A percentile compares a stretch with the other conserved stretches of the same genome.
These are phyloP conservation scores for Bisporella sp. DNA, from an alignment of 2,329 filamentous ascomycete species.

Conservation along the genomic window DNA sequence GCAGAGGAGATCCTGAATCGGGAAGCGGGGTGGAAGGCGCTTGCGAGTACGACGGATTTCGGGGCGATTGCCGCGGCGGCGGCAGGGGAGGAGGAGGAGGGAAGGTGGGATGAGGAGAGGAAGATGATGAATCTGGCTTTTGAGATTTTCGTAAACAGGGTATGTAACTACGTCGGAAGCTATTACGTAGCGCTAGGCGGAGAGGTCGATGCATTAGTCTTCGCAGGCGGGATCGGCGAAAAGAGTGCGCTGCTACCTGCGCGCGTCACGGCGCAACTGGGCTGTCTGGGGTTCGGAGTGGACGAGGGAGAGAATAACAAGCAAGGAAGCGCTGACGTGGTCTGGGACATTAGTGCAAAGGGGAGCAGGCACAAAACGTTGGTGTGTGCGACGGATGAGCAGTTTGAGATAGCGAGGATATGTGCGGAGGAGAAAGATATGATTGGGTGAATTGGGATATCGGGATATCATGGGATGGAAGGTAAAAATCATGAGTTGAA, in stretches of 20 bases:
- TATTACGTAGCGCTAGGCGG: conserved; percentile 75
- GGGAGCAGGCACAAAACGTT: conserved; percentile 52
- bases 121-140: conserved; percentile 63
- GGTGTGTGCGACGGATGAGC: conserved; percentile 78
- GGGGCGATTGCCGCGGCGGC: conserved; percentile 58
- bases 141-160: conserved; percentile 73
- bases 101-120: too few species aligned
- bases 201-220: conserved; percentile 75
- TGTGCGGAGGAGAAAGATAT: conserved; percentile 20
- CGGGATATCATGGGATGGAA: too few species aligned
- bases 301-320: conserved; percentile 53
- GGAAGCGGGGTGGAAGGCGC: conserved; percentile 72
- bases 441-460: conserved; percentile 13
- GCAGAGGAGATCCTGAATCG: conserved; percentile 90
- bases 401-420: conserved; percentile 56
- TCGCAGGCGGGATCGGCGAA: conserved; percentile 86
- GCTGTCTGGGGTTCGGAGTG: conserved; percentile 66
- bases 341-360: conserved; percentile 53
- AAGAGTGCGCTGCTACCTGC: conserved; percentile 59
- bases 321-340: conserved; percentile 40
- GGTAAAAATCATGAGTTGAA: too few species aligned
- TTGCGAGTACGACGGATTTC: conserved; percentile 84
- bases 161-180: conserved; percentile 65
- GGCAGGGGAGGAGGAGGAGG: too few species aligned
- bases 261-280: conserved; percentile 53